Conservation (phyloP, 1,284 basidiomycete genomes). For the Sporisorium exsertum region DNA sequence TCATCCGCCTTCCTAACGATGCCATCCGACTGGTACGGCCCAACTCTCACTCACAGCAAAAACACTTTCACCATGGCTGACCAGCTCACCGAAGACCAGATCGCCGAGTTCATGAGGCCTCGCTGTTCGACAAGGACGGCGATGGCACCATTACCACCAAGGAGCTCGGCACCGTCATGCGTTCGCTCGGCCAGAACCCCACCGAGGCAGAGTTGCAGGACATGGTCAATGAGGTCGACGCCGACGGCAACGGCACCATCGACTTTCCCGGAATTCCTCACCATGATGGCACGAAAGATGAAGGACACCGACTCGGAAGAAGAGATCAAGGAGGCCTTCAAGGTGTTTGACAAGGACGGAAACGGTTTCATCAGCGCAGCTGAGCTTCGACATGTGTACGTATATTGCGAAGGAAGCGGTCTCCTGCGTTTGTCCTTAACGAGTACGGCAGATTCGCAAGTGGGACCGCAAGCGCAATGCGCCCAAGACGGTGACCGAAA, state of each 20-base stretch:
- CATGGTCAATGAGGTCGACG: slow-evolving; percentile 77
- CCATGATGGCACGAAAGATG: slow-evolving; percentile 97
- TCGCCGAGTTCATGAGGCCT: slow-evolving; percentile 80
- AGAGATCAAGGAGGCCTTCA: slow-evolving; percentile 78
- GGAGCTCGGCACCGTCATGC: slow-evolving; percentile 97
- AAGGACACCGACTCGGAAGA: slow-evolving; percentile 86
- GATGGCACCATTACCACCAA: slow-evolving; percentile 96
- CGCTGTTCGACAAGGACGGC: slow-evolving; percentile 92
- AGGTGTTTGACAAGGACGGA: slow-evolving; percentile 78
- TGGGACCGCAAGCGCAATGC: not conserved
- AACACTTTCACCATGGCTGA: slow-evolving; percentile 44
- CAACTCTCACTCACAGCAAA: not conserved
- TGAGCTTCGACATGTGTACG: slow-evolving; percentile 74
- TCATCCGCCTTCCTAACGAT: not conserved
- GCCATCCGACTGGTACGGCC: not conserved
- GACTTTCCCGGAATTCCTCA: slow-evolving; percentile 92
- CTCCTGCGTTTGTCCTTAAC: not conserved
- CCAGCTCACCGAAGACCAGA: slow-evolving; percentile 56
- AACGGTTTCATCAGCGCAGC: slow-evolving; percentile 76
- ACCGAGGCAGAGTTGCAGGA: slow-evolving; percentile 94
- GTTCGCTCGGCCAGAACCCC: slow-evolving; percentile 94
- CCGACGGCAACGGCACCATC: slow-evolving; percentile 84
- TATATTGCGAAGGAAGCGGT: not conserved
- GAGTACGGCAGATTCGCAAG: too few species aligned
- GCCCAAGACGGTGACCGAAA: not conserved